A percentile compares a stretch with the other conserved stretches of the same genome.
phyloP scores from a whole-genome alignment of 2,329 filamentous ascomycete genomes.

The Monosporascus cannonballus region DNA sequence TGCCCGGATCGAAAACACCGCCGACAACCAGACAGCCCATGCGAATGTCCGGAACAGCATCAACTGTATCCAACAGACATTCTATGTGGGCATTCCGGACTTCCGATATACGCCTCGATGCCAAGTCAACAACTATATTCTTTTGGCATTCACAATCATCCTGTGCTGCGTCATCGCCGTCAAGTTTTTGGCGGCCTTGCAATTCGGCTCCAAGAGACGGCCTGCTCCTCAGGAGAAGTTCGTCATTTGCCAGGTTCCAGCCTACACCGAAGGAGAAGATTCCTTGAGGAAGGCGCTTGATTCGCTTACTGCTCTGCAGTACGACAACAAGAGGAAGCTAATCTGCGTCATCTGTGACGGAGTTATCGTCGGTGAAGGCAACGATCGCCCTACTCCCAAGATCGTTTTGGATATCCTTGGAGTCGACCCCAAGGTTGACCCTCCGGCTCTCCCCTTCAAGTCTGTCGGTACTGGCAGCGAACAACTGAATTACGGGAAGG shows the following conservation, averaged over 20 bases:
- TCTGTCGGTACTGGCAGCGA: slow-evolving; percentile 83
- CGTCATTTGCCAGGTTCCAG: slow-evolving; percentile 95
- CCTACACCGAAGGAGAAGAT: slow-evolving; percentile 97
- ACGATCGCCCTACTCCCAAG: slow-evolving; percentile 93
- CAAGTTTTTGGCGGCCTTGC: slow-evolving; percentile 90
- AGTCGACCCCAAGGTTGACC: slow-evolving; percentile 94
- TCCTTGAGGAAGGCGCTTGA: slow-evolving; percentile 88
- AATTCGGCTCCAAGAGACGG: slow-evolving; percentile 85
- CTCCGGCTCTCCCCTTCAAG: slow-evolving; percentile 88
- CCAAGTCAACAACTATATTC: slow-evolving; percentile 83
- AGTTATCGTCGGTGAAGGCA: slow-evolving; percentile 92
- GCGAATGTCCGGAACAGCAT: slow-evolving; percentile 57
- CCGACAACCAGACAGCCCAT: slow-evolving; percentile 44
- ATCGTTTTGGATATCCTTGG: slow-evolving; percentile 96
- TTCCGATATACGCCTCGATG: slow-evolving; percentile 74
- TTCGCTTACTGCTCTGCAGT: slow-evolving; percentile 87
- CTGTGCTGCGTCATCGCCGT: slow-evolving; percentile 71
- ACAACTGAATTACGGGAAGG: slow-evolving; percentile 96
- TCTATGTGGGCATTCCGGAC: slow-evolving; percentile 77
- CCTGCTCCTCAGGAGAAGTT: slow-evolving; percentile 95
- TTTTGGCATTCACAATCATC: slow-evolving; percentile 81
- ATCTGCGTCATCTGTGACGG: slow-evolving; percentile 96
- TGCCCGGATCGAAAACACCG: slow-evolving; percentile 39
- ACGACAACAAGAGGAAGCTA: slow-evolving; percentile 97
- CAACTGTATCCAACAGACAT: slow-evolving; percentile 76